Conservation (phyloP, 2,329 filamentous ascomycete species). For the Geosmithia morbida region DNA sequence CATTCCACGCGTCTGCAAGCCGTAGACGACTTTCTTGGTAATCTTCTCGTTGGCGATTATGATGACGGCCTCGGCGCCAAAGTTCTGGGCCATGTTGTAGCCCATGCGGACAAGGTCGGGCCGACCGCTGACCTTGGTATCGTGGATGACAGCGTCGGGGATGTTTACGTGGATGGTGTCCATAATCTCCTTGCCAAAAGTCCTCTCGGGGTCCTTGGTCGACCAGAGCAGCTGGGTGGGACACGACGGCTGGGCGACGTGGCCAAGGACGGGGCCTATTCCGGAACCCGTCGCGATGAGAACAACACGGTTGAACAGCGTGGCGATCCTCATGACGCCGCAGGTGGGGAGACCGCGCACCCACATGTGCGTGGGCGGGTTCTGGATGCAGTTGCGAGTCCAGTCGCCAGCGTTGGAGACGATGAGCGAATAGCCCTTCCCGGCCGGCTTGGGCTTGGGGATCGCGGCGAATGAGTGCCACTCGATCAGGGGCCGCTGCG, state of each 20-base stretch:
- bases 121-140: slow-evolving; percentile 40
- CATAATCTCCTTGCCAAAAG: slow-evolving; percentile 40
- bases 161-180: slow-evolving; percentile 37
- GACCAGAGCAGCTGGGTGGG: slow-evolving; percentile 48
- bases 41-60: slow-evolving; percentile 51
- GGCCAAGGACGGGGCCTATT: slow-evolving; percentile 47
- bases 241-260: slow-evolving; percentile 29
- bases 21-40: slow-evolving; percentile 48
- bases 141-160: slow-evolving; percentile 44
- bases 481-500: slow-evolving; percentile 43
- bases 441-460: slow-evolving; percentile 12
- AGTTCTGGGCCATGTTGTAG: slow-evolving; percentile 34
- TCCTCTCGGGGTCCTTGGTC: slow-evolving; percentile 39
- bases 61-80: slow-evolving; percentile 50
- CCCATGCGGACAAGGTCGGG: slow-evolving; percentile 28
- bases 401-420: slow-evolving; percentile 56
- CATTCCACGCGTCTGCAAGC: slow-evolving; percentile 45
- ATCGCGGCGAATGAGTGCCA: slow-evolving; percentile 59
- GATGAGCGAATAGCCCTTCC: slow-evolving; percentile 42
- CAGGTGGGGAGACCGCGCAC: slow-evolving; percentile 47
- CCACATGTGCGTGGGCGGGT: slow-evolving; percentile 45
- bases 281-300: slow-evolving; percentile 56
- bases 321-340: slow-evolving; percentile 48
- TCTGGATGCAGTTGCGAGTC: slow-evolving; percentile 51
- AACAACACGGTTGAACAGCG: slow-evolving; percentile 45